Percentiles rank a stretch among this genome's conserved stretches.
These are phyloP conservation scores for Irpex rosettiformis DNA, from an alignment of 1,284 basidiomycete genomes.

Conservation along the genomic window DNA sequence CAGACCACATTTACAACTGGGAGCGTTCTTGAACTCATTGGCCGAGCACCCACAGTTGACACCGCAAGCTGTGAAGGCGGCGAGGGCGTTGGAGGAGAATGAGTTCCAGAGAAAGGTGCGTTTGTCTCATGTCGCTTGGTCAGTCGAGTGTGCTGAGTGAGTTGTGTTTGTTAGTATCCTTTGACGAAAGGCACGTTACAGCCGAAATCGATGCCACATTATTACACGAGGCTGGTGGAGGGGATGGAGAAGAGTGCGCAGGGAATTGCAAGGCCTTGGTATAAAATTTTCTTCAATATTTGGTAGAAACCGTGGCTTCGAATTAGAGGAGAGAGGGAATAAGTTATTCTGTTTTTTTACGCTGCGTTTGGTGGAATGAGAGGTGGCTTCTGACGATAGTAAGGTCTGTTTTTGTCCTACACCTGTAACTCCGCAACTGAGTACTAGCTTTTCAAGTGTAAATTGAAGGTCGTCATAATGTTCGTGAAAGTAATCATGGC, in stretches of 20 bases:
- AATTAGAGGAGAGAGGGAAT: constrained; percentile 3
- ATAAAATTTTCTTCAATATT: constrained; percentile 75
- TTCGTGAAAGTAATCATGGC: no score
- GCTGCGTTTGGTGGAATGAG: neutral
- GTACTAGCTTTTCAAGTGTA: no score
- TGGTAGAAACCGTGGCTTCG: no score
- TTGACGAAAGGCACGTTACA: constrained; percentile 57
- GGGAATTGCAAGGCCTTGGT: constrained; percentile 74
- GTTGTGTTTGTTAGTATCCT: constrained; percentile 45
- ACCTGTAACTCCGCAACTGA: no score
- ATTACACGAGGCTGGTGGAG: constrained; percentile 68
- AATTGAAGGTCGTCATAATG: no score
- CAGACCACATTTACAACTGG: constrained; percentile 69
- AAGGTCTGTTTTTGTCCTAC: no score
- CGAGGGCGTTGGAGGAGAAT: constrained; percentile 49
- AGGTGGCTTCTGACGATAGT: no score
- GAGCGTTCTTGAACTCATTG: constrained; percentile 58
- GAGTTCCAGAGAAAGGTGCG: constrained; percentile 54
- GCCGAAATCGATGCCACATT: constrained; percentile 64
- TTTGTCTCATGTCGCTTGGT: neutral
- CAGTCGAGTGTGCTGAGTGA: neutral
- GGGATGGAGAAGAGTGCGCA: constrained; percentile 68
- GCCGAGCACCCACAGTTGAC: constrained; percentile 66
- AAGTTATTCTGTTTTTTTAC: neutral
- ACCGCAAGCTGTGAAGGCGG: constrained; percentile 51